Evolutionary conservation across 352 stramenopile species (phyloP).

Genomic region (Phytophthora pinifolia): DNA sequence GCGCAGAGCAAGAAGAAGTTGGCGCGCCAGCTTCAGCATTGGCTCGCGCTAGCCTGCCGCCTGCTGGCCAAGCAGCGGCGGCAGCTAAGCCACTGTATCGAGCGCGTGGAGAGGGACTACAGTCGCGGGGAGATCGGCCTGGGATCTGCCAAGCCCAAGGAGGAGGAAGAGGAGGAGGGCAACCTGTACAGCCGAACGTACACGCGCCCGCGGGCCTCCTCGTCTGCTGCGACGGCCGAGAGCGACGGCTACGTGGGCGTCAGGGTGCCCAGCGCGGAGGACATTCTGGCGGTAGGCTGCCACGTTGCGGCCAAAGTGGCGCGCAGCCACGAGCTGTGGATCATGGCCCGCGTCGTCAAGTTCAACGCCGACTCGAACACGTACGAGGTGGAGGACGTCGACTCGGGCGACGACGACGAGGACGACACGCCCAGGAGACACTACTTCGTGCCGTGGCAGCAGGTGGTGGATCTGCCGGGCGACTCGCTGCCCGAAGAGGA

Average conservation of each 20-base stretch:
- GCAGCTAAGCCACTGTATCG: slow-evolving; percentile 52
- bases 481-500: slow-evolving; percentile 51
- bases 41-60: slow-evolving; percentile 55
- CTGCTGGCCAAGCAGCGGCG: slow-evolving; percentile 56
- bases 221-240: not conserved
- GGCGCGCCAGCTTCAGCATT: slow-evolving; percentile 65
- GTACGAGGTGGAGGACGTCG: slow-evolving; percentile 97
- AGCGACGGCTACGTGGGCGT: slow-evolving; percentile 17
- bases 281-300: slow-evolving; percentile 46
- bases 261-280: slow-evolving; percentile 31
- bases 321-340: slow-evolving; percentile 87
- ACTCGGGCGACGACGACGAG: slow-evolving; percentile 86
- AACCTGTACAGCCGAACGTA: slow-evolving; percentile 41
- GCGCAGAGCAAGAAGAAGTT: slow-evolving; percentile 40
- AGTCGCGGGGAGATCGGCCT: slow-evolving; percentile 40
- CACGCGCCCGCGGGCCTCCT: slow-evolving; percentile 24
- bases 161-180: slow-evolving; percentile 22
- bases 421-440: slow-evolving; percentile 43
- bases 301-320: slow-evolving; percentile 78
- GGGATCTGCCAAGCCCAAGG: slow-evolving; percentile 22
- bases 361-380: slow-evolving; percentile 90
- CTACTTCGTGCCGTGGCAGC: slow-evolving; percentile 71
- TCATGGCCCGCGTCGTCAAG: slow-evolving; percentile 90
- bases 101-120: slow-evolving; percentile 52
- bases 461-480: slow-evolving; percentile 90